Conservation (phyloP, 352 stramenopile genomes). For the Phytopythium sindhum region DNA sequence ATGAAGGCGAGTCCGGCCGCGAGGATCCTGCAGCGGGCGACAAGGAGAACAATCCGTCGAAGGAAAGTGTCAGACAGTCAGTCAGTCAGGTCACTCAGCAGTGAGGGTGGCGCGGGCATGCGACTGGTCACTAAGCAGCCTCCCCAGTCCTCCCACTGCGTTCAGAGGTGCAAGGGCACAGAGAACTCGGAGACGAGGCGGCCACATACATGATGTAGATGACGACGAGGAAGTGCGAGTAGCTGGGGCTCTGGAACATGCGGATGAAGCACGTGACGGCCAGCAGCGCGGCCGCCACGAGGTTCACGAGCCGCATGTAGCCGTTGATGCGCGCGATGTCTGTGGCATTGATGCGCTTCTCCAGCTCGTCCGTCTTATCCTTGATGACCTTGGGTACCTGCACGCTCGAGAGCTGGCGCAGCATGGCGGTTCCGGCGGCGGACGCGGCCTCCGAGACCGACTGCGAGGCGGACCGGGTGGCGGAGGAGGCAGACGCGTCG, state of each 20-base stretch:
- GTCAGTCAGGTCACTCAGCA: too few species aligned
- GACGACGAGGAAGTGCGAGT: slow-evolving; percentile 83
- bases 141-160: neutral
- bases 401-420: slow-evolving; percentile 41
- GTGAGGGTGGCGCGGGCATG: too few species aligned
- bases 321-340: slow-evolving; percentile 85
- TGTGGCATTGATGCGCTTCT: slow-evolving; percentile 64
- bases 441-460: slow-evolving; percentile 1
- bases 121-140: neutral
- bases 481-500: neutral
- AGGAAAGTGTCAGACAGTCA: slow-evolving; percentile 2
- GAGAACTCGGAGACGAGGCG: slow-evolving; percentile 6
- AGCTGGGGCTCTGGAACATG: slow-evolving; percentile 70
- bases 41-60: neutral
- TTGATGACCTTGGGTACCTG: slow-evolving; percentile 66
- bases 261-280: slow-evolving; percentile 73
- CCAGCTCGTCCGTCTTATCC: slow-evolving; percentile 67
- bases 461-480: neutral
- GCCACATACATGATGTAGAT: slow-evolving; percentile 72
- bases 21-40: slow-evolving; percentile 33
- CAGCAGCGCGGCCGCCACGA: slow-evolving; percentile 56
- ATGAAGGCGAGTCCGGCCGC: slow-evolving; percentile 68
- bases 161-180: neutral
- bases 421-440: slow-evolving; percentile 8
- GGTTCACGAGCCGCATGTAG: slow-evolving; percentile 83